Percentiles rank a stretch among this genome's conserved stretches.
phyloP scores from a whole-genome alignment of 2,329 filamentous ascomycete species.

The Alternaria ethzedia region DNA sequence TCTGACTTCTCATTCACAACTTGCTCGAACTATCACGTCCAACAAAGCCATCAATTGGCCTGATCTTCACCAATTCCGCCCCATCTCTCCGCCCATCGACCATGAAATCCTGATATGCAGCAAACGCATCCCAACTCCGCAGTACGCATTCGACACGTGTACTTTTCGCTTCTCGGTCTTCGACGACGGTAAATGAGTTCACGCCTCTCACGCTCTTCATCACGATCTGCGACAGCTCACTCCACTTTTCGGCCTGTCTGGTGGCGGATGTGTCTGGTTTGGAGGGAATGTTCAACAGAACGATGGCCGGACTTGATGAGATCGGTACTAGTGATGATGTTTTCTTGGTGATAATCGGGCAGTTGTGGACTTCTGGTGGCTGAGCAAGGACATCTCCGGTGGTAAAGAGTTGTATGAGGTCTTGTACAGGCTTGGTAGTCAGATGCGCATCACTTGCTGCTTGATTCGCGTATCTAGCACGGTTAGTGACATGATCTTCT shows the following conservation, averaged over 20 bases:
- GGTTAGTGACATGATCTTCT: rapidly evolving
- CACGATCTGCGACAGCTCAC: slow-evolving; percentile 5
- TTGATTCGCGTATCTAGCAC: slow-evolving; percentile 22
- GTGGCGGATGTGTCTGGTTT: slow-evolving; percentile 3
- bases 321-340: background rate
- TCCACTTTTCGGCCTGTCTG: slow-evolving; percentile 12
- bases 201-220: slow-evolving; percentile 11
- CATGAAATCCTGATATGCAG: slow-evolving; percentile 17
- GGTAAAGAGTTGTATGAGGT: slow-evolving; percentile 29
- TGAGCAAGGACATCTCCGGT: slow-evolving; percentile 25
- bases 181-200: slow-evolving; percentile 7
- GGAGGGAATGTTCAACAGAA: slow-evolving; percentile 22
- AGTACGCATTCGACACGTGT: slow-evolving; percentile 18
- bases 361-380: slow-evolving; percentile 29
- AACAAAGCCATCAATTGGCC: slow-evolving; percentile 25
- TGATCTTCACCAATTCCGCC: slow-evolving; percentile 18
- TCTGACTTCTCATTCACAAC: slow-evolving; percentile 1
- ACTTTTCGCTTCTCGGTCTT: slow-evolving; percentile 18
- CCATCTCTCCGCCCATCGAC: slow-evolving; percentile 2
- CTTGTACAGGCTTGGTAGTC: slow-evolving; percentile 27
- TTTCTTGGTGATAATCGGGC: slow-evolving; percentile 10
- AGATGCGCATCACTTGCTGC: slow-evolving; percentile 30
- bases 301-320: slow-evolving; percentile 18
- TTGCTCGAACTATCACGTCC: slow-evolving; percentile 17
- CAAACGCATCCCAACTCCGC: slow-evolving; percentile 6